phyloP scores from a whole-genome alignment of 2,329 filamentous ascomycete genomes.

The Aspergillus amoenus region DNA sequence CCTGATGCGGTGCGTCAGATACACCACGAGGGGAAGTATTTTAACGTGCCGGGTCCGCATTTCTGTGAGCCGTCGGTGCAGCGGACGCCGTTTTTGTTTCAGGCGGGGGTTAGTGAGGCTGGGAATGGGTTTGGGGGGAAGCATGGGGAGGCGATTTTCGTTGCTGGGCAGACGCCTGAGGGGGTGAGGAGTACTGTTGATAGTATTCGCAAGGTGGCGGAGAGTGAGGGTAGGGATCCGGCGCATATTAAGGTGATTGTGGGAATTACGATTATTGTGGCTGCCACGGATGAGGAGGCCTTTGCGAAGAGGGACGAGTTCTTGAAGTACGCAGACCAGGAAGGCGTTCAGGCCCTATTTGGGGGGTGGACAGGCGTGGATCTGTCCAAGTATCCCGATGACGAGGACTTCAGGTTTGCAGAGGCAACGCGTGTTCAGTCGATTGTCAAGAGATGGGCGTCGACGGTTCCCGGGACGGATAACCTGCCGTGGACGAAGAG shows the following conservation, averaged over 20 bases:
- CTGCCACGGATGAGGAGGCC: conserved; percentile 46
- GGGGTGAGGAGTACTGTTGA: conserved; percentile 44
- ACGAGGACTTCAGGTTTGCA: conserved; percentile 47
- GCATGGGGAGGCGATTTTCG: conserved; percentile 48
- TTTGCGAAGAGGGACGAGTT: conserved; percentile 44
- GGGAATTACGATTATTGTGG: conserved; percentile 46
- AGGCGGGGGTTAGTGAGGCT: conserved; percentile 48
- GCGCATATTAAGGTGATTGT: conserved; percentile 45
- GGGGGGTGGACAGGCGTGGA: conserved; percentile 51
- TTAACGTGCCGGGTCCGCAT: conserved; percentile 46
- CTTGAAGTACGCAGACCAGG: conserved; percentile 44
- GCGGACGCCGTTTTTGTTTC: conserved; percentile 49
- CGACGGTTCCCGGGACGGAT: conserved; percentile 42
- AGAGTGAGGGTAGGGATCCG: conserved; percentile 39
- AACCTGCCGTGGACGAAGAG: conserved; percentile 41
- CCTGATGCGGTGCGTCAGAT: conserved; percentile 38
- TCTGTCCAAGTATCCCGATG: conserved; percentile 42
- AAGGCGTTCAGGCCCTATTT: conserved; percentile 47
- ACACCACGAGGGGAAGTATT: conserved; percentile 43
- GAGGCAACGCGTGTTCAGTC: conserved; percentile 43
- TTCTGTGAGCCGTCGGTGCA: conserved; percentile 48
- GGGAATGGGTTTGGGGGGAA: conserved; percentile 48
- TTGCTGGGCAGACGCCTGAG: conserved; percentile 46
- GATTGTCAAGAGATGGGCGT: conserved; percentile 47
- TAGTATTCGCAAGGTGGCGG: conserved; percentile 41